Evolutionary conservation across 2,329 filamentous ascomycete genomes (phyloP).

Genomic region (Ophiocordyceps polyrhachis-furcata): DNA sequence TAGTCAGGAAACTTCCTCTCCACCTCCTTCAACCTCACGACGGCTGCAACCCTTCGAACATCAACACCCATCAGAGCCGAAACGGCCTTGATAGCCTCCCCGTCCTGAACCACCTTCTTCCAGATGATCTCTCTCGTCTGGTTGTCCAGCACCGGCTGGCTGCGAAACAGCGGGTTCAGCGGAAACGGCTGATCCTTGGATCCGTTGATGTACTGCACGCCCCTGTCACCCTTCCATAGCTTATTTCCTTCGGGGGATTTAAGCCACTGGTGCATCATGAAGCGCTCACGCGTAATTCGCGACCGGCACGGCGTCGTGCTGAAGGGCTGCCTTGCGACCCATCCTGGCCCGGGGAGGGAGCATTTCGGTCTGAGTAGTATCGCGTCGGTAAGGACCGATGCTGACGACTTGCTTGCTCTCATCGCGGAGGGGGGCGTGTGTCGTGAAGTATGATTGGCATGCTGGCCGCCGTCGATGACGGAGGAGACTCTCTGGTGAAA

Average conservation of each 20-base stretch:
- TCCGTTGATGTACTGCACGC: slow-evolving; percentile 18
- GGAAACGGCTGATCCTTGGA: slow-evolving; percentile 46
- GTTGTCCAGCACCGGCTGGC: slow-evolving; percentile 56
- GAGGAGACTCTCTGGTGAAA: no score
- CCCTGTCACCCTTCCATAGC: slow-evolving; percentile 8
- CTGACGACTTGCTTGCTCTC: neutral
- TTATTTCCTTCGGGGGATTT: slow-evolving; percentile 8
- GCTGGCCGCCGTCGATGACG: neutral
- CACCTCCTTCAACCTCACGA: slow-evolving; percentile 69
- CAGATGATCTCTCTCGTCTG: slow-evolving; percentile 57
- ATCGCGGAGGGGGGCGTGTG: neutral
- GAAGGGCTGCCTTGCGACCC: slow-evolving; percentile 14
- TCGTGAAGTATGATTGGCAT: neutral
- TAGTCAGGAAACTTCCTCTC: slow-evolving; percentile 60
- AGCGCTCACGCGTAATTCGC: slow-evolving; percentile 18
- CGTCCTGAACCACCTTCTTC: slow-evolving; percentile 42
- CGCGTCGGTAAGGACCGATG: neutral
- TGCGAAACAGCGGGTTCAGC: slow-evolving; percentile 50
- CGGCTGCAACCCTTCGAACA: slow-evolving; percentile 67
- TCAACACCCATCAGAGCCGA: slow-evolving; percentile 64
- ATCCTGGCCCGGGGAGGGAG: slow-evolving; percentile 7
- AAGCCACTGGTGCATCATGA: slow-evolving; percentile 21
- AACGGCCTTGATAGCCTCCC: slow-evolving; percentile 54
- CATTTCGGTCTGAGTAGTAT: slow-evolving; percentile 1
- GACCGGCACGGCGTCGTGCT: slow-evolving; percentile 19